Base-by-base conservation (phyloP, 495 filamentous ascomycete species). In the Neurospora intermedia region DNA sequence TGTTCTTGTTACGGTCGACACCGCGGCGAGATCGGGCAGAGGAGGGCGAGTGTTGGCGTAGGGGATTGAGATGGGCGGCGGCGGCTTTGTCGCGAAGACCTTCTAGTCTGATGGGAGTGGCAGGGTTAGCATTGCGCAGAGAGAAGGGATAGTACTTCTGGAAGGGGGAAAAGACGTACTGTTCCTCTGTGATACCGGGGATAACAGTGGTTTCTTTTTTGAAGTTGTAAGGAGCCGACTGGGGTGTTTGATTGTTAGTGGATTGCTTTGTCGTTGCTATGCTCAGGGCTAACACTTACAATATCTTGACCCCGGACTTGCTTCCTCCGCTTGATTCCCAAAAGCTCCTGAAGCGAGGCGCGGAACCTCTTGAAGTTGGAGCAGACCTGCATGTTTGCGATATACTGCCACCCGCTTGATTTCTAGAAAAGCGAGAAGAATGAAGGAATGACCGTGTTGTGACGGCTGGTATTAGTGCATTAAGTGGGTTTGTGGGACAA, bases 211-310 rank as follows among this genome's bases (percentile, higher is more conserved):
- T 69, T 75, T 83, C 80, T 31, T 80, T 80, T 76, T 83, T 82
- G 78, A 86, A 85, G 74, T 84, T 76, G 79, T 84, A 86, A 6
- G 84, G 84, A 6, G 78, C 79, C 11, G 84, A 85, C 84, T 84
- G 69, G 75, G 23, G 48, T 39, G n/a, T n/a, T 20, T 39, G 45
- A 23, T 18, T 40, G 75, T 80, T 80, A 80, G 75, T 59, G n/a
- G 45, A 59, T 40, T 5, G 27, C 39, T 54, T 54, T 35, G 42
- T 72, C 9, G 31, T n/a, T 31, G 66, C 27, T 18, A 43, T 3
- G 48, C 4, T 6, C 11, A 6, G 59, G 35, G 39, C 42, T 23
- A 35, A 20, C 16, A 39, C 77, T 48, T 73, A 80, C 78, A 69
- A 80, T 80, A 20, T 78, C 75, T 39, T 71, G 69, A 35, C 73